Evolutionary conservation across 2,329 filamentous ascomycete species (phyloP).

Genomic region (Penicillium sp.): DNA sequence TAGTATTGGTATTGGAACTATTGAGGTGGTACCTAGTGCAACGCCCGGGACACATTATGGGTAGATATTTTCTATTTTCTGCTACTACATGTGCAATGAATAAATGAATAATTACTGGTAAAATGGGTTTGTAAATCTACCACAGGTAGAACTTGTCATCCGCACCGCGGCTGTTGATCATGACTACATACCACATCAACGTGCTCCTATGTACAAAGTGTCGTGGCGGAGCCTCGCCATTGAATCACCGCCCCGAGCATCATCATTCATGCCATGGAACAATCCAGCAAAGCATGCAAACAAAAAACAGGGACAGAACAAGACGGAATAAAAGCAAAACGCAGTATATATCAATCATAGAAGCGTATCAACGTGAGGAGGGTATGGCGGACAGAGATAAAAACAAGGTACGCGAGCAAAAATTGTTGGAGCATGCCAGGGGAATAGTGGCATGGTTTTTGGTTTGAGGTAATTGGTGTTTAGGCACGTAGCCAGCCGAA

Average conservation of each 20-base stretch:
- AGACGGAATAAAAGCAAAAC: slow-evolving; percentile 7
- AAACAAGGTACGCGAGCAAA: background rate
- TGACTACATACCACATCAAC: slow-evolving; percentile 2
- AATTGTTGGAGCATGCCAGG: background rate
- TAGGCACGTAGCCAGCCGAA: slow-evolving; percentile 45
- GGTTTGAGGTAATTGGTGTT: background rate
- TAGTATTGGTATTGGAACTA: background rate
- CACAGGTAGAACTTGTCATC: slow-evolving; percentile 10
- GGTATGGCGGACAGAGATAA: slow-evolving; percentile 6
- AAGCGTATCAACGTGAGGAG: slow-evolving; percentile 27
- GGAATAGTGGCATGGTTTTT: background rate
- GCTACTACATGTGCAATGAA: background rate
- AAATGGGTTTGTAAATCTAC: slow-evolving; percentile 7
- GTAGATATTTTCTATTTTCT: background rate
- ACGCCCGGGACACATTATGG: background rate
- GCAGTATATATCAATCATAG: slow-evolving; percentile 27
- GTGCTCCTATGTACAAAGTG: slow-evolving; percentile 20
- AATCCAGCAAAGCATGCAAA: slow-evolving; percentile 4
- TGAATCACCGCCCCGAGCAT: slow-evolving; percentile 12
- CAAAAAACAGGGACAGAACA: slow-evolving; percentile 1
- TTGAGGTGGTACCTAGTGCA: background rate
- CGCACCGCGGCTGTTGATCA: slow-evolving; percentile 4
- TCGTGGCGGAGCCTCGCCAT: slow-evolving; percentile 10
- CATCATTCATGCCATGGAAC: slow-evolving; percentile 10
- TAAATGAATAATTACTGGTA: background rate